Percentiles rank a stretch among this genome's conserved stretches.
Conservation (phyloP, 2,329 filamentous ascomycete genomes). For the Fusarium domesticum region DNA sequence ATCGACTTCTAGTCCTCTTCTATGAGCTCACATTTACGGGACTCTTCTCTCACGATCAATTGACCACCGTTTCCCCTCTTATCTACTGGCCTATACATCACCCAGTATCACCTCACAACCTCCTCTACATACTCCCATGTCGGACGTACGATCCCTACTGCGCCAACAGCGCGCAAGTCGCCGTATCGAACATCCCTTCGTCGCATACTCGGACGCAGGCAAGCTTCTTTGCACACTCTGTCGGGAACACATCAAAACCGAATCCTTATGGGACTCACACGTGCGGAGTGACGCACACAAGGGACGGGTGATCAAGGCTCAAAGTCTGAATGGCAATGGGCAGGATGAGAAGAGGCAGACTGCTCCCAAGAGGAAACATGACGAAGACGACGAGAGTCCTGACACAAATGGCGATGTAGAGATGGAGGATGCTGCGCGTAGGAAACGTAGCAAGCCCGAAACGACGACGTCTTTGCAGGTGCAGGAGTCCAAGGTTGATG, state of each 20-base stretch:
- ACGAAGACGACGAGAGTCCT: conserved; percentile 30
- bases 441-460: conserved; percentile 47
- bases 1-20: no score
- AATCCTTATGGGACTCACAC: conserved; percentile 66
- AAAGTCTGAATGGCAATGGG: conserved; percentile 17
- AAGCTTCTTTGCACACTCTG: conserved; percentile 67
- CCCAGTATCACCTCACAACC: conserved; percentile 2
- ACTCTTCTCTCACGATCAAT: conserved; percentile 2
- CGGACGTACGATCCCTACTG: conserved; percentile 76
- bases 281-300: conserved; percentile 46
- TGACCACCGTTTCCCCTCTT: conserved; percentile 11
- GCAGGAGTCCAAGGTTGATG: conserved; percentile 17
- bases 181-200: conserved; percentile 67
- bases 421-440: conserved; percentile 36
- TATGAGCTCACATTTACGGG: no score
- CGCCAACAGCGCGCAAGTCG: conserved; percentile 74
- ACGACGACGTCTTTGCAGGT: conserved; percentile 12
- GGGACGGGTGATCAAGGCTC: conserved; percentile 24
- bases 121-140: conserved; percentile 49
- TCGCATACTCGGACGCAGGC: conserved; percentile 64
- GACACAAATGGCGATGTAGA: conserved; percentile 33
- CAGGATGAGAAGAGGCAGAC: conserved; percentile 13
- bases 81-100: conserved; percentile 2
- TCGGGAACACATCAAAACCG: conserved; percentile 61
- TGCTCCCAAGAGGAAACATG: conserved; percentile 35